Conservation (phyloP, 2,329 filamentous ascomycete genomes). For the Macrophomina pseudophaseolina region DNA sequence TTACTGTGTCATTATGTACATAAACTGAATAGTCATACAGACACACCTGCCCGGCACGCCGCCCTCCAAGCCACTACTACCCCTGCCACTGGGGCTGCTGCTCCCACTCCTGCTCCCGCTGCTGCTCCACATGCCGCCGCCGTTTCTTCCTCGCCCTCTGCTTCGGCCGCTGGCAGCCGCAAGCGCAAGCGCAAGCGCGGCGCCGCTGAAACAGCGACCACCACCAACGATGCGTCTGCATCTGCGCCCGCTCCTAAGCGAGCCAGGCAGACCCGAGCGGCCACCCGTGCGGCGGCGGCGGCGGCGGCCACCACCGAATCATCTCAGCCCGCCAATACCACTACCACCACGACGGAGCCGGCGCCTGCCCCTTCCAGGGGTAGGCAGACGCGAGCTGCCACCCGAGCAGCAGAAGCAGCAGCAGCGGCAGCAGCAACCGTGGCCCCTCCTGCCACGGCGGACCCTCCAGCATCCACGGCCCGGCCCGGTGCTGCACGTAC, state of each 20-base stretch:
- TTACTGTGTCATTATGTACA: too few relatives aligned
- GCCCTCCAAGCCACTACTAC: background rate
- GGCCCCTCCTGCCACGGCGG: too few relatives aligned
- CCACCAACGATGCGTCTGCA: background rate
- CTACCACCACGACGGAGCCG: background rate
- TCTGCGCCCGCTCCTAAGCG: background rate
- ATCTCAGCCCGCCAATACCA: background rate
- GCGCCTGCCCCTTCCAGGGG: background rate
- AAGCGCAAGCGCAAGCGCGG: conserved; percentile 4
- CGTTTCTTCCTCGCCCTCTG: background rate
- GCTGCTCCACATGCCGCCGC: background rate
- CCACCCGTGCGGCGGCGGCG: background rate
- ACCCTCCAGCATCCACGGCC: too few relatives aligned
- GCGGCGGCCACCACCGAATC: background rate
- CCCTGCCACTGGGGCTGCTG: background rate
- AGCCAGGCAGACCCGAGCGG: background rate
- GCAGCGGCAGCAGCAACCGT: too few relatives aligned
- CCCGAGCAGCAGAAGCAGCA: background rate
- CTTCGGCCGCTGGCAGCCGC: background rate
- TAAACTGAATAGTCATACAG: background rate
- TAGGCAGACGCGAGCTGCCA: background rate
- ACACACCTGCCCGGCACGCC: background rate
- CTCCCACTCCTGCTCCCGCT: background rate
- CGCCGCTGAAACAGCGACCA: background rate
- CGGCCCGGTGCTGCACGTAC: too few relatives aligned